These are phyloP conservation scores for Neofusicoccum ribis DNA, from an alignment of 2,329 filamentous ascomycete genomes.

Conservation along the genomic window DNA sequence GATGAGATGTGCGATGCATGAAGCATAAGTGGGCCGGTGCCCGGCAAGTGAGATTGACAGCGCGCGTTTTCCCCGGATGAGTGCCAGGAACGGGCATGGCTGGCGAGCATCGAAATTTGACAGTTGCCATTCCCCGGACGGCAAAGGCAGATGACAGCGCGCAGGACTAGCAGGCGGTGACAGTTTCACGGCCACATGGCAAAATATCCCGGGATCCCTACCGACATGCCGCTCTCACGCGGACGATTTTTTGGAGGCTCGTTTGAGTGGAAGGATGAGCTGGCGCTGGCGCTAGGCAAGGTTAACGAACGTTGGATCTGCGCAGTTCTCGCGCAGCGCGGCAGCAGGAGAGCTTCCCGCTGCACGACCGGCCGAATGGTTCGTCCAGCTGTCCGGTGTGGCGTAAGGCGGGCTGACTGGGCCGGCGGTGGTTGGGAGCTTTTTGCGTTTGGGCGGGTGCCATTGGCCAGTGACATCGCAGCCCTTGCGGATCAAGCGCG, in stretches of 20 bases:
- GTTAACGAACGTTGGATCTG: slow-evolving; percentile 9
- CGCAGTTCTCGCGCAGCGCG: neutral
- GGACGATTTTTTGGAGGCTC: slow-evolving; percentile 3
- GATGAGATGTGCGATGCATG: slow-evolving; percentile 6
- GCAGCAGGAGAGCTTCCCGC: slow-evolving; percentile 4
- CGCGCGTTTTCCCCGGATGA: slow-evolving; percentile 9
- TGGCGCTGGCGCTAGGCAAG: neutral
- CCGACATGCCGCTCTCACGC: neutral
- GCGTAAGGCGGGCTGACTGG: neutral
- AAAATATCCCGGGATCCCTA: neutral
- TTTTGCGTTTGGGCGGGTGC: neutral
- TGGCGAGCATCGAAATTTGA: slow-evolving; percentile 16
- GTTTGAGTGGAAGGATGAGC: neutral
- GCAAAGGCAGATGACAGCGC: neutral
- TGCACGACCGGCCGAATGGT: neutral
- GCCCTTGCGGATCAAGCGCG: slow-evolving; percentile 18
- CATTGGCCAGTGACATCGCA: slow-evolving; percentile 5
- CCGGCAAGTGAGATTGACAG: slow-evolving; percentile 1
- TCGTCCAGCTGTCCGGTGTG: slow-evolving; percentile 7
- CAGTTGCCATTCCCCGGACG: neutral
- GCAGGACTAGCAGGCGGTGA: neutral
- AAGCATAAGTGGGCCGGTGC: slow-evolving; percentile 7
- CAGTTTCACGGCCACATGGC: slow-evolving; percentile 16
- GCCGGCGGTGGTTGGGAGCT: slow-evolving; percentile 3
- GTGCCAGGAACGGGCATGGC: neutral